phyloP scores from a whole-genome alignment of 169 alveolate genomes.

The Eimeria praecox region DNA sequence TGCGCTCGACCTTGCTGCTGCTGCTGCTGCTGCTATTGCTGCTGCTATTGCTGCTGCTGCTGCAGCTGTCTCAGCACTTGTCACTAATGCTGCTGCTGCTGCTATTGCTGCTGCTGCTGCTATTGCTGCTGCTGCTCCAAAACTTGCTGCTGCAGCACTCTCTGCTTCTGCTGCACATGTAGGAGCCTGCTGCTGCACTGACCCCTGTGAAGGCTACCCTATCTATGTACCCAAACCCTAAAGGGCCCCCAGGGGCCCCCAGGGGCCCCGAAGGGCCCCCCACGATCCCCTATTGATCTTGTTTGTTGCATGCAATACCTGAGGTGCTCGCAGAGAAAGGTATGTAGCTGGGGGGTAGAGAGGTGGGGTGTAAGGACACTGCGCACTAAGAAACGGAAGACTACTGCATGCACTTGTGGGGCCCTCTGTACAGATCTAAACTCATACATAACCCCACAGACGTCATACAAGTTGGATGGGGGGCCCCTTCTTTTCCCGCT shows the following conservation, averaged over 20 bases:
- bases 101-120: too few species aligned
- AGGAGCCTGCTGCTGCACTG: too few species aligned
- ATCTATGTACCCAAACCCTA: too few species aligned
- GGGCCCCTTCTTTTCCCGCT: slow-evolving; percentile 25
- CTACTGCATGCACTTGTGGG: slow-evolving; percentile 65
- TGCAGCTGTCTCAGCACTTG: not conserved
- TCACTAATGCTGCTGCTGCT: not conserved
- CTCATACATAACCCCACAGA: slow-evolving; percentile 65
- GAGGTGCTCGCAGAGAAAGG: slow-evolving; percentile 71
- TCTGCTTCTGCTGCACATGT: too few species aligned
- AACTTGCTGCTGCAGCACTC: not conserved
- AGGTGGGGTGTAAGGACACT: slow-evolving; percentile 29
- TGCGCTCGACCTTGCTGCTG: not conserved
- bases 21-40: not conserved
- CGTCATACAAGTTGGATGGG: slow-evolving; percentile 61
- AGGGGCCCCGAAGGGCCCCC: not conserved
- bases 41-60: not conserved
- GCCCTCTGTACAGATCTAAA: slow-evolving; percentile 25
- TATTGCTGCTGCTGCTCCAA: too few species aligned
- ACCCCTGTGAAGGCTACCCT: too few species aligned
- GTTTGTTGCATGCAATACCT: not conserved
- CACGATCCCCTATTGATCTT: not conserved
- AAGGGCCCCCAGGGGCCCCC: too few species aligned
- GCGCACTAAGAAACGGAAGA: slow-evolving; percentile 48
- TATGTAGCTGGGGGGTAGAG: slow-evolving; percentile 35